Percentiles rank a stretch among this genome's conserved stretches.
phyloP scores from a whole-genome alignment of 352 stramenopile species.

The Phytophthora hibernalis region DNA sequence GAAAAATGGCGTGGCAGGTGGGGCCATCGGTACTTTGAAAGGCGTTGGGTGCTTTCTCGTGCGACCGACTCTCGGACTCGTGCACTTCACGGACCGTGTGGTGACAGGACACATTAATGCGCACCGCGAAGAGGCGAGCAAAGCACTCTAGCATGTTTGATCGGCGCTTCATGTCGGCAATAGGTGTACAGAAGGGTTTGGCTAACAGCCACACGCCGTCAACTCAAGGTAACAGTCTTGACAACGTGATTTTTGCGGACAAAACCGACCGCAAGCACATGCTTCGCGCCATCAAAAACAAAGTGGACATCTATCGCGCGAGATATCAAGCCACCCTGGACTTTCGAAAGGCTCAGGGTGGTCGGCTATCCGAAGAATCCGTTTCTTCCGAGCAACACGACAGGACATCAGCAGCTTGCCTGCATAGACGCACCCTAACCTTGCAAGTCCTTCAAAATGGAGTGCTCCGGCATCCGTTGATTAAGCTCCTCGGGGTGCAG shows the following conservation, averaged over 20 bases:
- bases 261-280: slow-evolving; percentile 27
- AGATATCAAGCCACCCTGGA: slow-evolving; percentile 18
- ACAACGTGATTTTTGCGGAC: slow-evolving; percentile 23
- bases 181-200: slow-evolving; percentile 25
- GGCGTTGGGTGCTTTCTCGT: slow-evolving; percentile 33
- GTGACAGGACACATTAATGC: slow-evolving; percentile 45
- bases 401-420: not conserved
- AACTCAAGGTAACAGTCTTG: slow-evolving; percentile 10
- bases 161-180: slow-evolving; percentile 23
- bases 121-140: slow-evolving; percentile 35
- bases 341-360: slow-evolving; percentile 7
- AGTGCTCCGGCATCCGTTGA: not conserved
- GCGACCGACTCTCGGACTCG: slow-evolving; percentile 38
- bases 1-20: slow-evolving; percentile 17
- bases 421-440: not conserved
- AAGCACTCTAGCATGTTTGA: slow-evolving; percentile 30
- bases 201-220: slow-evolving; percentile 15
- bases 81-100: slow-evolving; percentile 42
- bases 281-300: slow-evolving; percentile 4
- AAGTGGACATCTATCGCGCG: slow-evolving; percentile 2
- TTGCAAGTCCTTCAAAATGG: not conserved
- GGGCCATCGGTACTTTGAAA: slow-evolving; percentile 24
- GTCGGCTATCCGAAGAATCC: not conserved
- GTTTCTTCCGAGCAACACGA: slow-evolving; percentile 1
- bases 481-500: not conserved